Evolutionary conservation across 1,139 yeast genomes (phyloP), one percentile per base, ranked within the genome.

Genomic region (Suzukiozyma palmioleophila): DNA sequence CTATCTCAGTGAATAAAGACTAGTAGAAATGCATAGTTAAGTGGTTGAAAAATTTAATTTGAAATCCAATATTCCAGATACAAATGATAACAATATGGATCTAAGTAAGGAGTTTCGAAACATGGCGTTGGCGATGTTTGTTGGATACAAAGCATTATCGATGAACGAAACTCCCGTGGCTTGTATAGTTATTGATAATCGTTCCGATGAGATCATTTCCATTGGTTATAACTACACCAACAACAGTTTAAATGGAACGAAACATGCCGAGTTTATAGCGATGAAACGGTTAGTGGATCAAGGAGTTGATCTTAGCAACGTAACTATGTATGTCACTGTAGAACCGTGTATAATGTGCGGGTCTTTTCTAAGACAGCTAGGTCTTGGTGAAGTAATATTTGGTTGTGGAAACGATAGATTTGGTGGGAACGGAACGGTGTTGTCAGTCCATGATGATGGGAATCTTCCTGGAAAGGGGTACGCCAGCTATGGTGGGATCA

Each of bases 321-420:
- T 44, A 13, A 79, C 79, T 26, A 67, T 92, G 14, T 92, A 89
- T 59, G 99, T 92, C 18, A 88, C 97, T 0, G 97, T 92, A 1
- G 99, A 92, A 59, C 99, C 99, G 0, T 92, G 99, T 59, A 84
- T 94, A 9, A 92, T 92, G 99, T 92, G 99, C 66, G 97, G 97
- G 0, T 82, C 95, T 24, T 92, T 96, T 2, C 63, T 92, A 38
- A 75, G 92, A 41, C 98, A 92, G 53, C 59, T 90, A 27, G 83
- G 85, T 1, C 78, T 92, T 14, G 64, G 78, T 16, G 68, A 69
- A 32, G 96, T 90, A 2, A 79, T 81, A 33, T 92, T 85, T 54
- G 97, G 98, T 0, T 90, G 97, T 56, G 94, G 89, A 0, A 92
- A 92, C 57, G 97, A 92, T 48, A 64, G 98, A 38, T 92, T 92